phyloP scores from a whole-genome alignment of 441 rosid species.

The Eutrema salsugineum region DNA sequence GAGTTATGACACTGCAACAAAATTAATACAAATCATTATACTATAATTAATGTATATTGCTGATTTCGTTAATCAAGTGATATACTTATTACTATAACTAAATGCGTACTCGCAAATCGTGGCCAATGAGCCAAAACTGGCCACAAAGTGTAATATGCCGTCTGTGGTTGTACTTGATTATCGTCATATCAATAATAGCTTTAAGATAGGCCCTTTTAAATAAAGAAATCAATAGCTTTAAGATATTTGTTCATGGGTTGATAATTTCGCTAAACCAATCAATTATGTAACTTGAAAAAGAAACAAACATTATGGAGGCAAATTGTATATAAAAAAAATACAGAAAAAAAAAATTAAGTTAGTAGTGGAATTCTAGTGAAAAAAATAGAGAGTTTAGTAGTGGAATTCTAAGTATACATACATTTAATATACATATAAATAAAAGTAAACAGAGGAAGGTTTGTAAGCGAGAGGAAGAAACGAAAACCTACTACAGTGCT shows the following conservation, averaged over 20 bases:
- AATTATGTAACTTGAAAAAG: conserved; percentile 8
- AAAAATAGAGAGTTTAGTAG: background rate
- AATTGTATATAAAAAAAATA: background rate
- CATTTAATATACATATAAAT: background rate
- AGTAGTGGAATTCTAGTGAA: background rate
- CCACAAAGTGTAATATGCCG: background rate
- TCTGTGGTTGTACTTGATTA: conserved; percentile 2
- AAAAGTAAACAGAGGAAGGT: background rate
- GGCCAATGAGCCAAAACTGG: background rate
- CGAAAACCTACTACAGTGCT: background rate
- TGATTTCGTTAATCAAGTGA: background rate
- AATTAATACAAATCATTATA: background rate
- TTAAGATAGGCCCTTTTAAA: too few species aligned
- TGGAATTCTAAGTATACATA: conserved; percentile 14
- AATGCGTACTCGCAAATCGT: background rate
- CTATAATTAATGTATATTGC: background rate
- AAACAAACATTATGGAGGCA: background rate
- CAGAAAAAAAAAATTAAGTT: background rate
- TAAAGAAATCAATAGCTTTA: too few species aligned
- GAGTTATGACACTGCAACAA: background rate
- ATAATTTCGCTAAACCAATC: conserved; percentile 1
- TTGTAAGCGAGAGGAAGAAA: conserved; percentile 3
- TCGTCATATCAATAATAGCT: background rate
- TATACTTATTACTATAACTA: background rate
- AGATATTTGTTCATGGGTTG: background rate